phyloP scores from a whole-genome alignment of 257 asterid species.

The Solanum ahanhuiri region DNA sequence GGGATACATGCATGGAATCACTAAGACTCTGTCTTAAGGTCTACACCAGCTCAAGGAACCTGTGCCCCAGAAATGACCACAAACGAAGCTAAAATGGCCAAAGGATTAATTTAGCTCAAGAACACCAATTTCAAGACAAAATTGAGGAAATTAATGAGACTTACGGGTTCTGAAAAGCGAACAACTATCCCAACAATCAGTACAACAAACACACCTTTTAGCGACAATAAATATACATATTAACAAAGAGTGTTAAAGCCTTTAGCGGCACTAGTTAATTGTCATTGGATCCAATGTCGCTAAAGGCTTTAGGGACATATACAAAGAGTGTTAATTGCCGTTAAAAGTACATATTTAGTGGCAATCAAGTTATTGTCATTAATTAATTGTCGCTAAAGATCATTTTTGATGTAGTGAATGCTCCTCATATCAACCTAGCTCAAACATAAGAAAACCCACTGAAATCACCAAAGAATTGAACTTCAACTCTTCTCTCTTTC shows the following conservation, averaged over 20 bases:
- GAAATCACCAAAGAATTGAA: not conserved
- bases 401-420: no score
- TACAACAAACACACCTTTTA: no score
- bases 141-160: not conserved
- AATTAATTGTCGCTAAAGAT: no score
- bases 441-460: not conserved
- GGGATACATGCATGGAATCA: not conserved
- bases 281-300: no score
- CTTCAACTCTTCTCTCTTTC: not conserved
- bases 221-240: no score
- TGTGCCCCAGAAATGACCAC: not conserved
- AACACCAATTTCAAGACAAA: not conserved
- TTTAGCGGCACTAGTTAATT: no score
- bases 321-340: no score
- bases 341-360: no score
- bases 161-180: not conserved
- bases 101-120: not conserved
- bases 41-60: not conserved
- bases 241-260: no score
- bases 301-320: no score
- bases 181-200: not conserved
- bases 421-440: not conserved
- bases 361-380: no score
- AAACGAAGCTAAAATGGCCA: not conserved
- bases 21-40: not conserved